These are phyloP conservation scores for Ciborinia camelliae DNA, from an alignment of 2,329 filamentous ascomycete genomes.

Conservation along the genomic window DNA sequence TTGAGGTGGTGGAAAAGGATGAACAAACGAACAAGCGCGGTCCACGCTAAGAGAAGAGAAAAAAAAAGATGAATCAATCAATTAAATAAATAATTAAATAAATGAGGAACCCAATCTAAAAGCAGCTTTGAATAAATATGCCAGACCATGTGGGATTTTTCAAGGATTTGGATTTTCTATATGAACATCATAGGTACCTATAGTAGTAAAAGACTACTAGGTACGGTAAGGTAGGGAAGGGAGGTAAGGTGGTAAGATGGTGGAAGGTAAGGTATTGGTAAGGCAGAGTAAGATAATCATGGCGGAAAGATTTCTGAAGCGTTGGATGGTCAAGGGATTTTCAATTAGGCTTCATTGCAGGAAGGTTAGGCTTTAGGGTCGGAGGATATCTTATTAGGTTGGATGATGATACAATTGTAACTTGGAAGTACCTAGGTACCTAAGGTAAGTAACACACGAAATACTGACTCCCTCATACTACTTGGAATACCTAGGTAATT, in stretches of 20 bases:
- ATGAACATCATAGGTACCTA: too few relatives aligned
- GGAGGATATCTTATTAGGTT: slow-evolving; percentile 2
- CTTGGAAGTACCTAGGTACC: too few relatives aligned
- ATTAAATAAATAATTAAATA: not conserved
- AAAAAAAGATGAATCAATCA: not conserved
- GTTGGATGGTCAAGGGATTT: slow-evolving; percentile 18
- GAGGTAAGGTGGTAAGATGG: not conserved
- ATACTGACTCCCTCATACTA: too few relatives aligned
- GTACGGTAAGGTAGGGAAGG: not conserved
- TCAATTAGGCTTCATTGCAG: slow-evolving; percentile 31
- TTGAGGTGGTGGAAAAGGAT: not conserved
- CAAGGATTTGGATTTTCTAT: not conserved
- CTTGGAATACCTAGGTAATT: too few relatives aligned
- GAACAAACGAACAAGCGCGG: slow-evolving; percentile 42
- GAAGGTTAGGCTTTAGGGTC: slow-evolving; percentile 17
- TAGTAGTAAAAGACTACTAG: too few relatives aligned
- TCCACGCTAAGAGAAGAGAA: slow-evolving; percentile 31
- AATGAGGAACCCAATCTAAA: slow-evolving; percentile 2
- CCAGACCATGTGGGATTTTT: not conserved
- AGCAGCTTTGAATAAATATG: slow-evolving; percentile 16
- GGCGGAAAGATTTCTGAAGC: slow-evolving; percentile 3
- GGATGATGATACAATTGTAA: not conserved
- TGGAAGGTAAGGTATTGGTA: slow-evolving; percentile 8
- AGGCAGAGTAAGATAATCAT: slow-evolving; percentile 14
- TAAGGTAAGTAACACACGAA: too few relatives aligned